Base-by-base conservation (phyloP, 768 basidiomycete genomes). In the Psilocybe azurescens region DNA sequence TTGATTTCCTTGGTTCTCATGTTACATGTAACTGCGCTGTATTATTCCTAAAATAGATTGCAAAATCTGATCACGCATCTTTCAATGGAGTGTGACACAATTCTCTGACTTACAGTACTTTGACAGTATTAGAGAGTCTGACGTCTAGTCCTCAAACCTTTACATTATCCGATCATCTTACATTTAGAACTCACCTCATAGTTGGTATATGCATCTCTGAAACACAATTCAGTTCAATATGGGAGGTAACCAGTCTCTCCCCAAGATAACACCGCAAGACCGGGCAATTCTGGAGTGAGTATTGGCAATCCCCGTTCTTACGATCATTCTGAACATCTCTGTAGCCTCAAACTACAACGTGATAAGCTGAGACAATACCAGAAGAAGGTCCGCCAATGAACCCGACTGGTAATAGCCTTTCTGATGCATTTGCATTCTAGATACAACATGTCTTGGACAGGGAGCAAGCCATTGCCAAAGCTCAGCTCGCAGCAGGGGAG, bases 311-410 rank as follows among this genome's bases (percentile, higher is more conserved):
- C 62, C 29, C 61, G 54, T 58, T 59, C 50, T 36, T 36, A 41
- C 46, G 55, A 61, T 9, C 51, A 67, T 55, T 10, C 44, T 57
- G 53, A 41, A 52, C 63, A 58, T 44, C 52, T 58, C 41, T 60
- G 36, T 57, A 98, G 97, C 73, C 84, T 99, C 67, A 99, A 99
- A 77, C 75, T 97, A 50, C 97, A 99, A 74, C 85, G 97, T 36
- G 97, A 99, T 78, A 98, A 96, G 75, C 78, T 99, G 63, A 91
- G 86, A 73, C 93, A 96, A 73, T 99, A 99, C 72, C 97, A 97
- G 84, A 94, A 89, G 81, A 90, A 90, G 85, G 97, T 93, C 60
- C 30, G 81, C 50, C 48, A 8, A 16, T 32, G 46, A 30, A 53
- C 20, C 60, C 38, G 11, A 57, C 46, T 32, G 44, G 36, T 24